Percentiles rank a stretch among this genome's conserved stretches.
These are phyloP conservation scores for Cryphonectria carpinicola DNA, from an alignment of 2,329 filamentous ascomycete genomes.

Conservation along the genomic window DNA sequence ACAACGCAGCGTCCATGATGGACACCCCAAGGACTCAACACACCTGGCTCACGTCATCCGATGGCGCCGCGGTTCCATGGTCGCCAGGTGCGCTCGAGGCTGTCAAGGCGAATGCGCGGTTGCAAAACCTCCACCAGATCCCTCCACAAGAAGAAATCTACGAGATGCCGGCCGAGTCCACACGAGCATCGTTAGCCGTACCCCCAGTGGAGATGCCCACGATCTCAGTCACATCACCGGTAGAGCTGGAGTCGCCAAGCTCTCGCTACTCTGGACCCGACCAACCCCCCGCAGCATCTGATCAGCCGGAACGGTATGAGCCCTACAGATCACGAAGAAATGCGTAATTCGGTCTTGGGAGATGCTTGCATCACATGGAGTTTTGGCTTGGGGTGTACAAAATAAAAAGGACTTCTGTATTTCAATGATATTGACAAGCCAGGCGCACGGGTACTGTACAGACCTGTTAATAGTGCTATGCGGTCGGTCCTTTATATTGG, in stretches of 20 bases:
- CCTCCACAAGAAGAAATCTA: conserved; percentile 27
- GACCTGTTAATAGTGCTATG: background rate
- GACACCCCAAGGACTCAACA: background rate
- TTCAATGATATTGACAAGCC: background rate
- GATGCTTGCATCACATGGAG: background rate
- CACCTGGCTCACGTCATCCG: conserved; percentile 17
- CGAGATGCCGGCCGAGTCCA: conserved; percentile 27
- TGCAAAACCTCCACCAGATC: conserved; percentile 23
- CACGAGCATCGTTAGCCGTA: conserved; percentile 7
- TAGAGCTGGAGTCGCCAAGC: conserved; percentile 5
- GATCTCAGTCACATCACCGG: conserved; percentile 26
- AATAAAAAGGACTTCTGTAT: background rate
- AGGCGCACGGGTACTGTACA: background rate
- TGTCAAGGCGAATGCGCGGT: conserved; percentile 6
- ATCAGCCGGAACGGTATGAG: conserved; percentile 21
- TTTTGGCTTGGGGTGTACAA: background rate
- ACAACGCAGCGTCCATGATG: conserved; percentile 11
- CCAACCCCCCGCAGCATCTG: conserved; percentile 5
- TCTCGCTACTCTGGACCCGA: conserved; percentile 17
- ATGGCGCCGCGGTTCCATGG: conserved; percentile 21
- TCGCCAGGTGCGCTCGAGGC: conserved; percentile 22
- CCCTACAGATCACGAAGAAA: conserved; percentile 9
- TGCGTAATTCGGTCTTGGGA: background rate
- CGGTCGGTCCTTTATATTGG: background rate
- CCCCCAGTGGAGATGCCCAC: conserved; percentile 36